Percentiles rank a stretch among this genome's conserved stretches.
Conservation (phyloP, 345 rosid species). For the Eucalyptus curtisii region DNA sequence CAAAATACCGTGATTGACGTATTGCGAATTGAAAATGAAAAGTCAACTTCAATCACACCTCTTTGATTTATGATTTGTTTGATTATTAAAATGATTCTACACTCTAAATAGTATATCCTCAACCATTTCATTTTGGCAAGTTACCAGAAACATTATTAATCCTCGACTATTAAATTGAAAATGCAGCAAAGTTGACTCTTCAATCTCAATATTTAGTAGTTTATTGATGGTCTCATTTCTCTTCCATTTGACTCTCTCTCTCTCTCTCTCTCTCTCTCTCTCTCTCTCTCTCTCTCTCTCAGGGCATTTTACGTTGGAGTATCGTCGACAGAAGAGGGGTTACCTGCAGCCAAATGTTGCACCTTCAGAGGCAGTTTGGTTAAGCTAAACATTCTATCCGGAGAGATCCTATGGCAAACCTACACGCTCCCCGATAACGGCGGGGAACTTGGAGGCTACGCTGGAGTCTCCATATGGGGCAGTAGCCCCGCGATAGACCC, state of each 20-base stretch:
- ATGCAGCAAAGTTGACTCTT: not conserved
- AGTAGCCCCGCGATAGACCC: constrained; percentile 43
- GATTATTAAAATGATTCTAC: not conserved
- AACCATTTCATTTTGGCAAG: not conserved
- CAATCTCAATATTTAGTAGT: not conserved
- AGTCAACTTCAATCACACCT: not conserved
- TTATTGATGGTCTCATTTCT: not conserved
- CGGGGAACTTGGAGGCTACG: constrained; percentile 22
- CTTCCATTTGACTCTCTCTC: not conserved
- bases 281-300: too few relatives aligned
- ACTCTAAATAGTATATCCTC: not conserved
- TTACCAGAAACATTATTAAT: not conserved
- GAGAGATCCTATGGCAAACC: constrained; percentile 13
- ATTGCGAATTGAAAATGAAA: not conserved
- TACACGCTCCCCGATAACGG: constrained; percentile 36
- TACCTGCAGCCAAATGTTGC: constrained; percentile 18
- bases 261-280: not conserved
- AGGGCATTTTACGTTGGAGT: constrained; percentile 23
- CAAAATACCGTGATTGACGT: fast-evolving
- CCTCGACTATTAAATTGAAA: not conserved
- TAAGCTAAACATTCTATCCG: constrained; percentile 2
- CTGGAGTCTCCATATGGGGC: constrained; percentile 39
- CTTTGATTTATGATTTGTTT: not conserved
- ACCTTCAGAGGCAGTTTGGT: constrained; percentile 29
- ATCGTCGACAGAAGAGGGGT: constrained; percentile 20